Evolutionary conservation across 2,329 filamentous ascomycete genomes (phyloP).

Genomic region (Zymoseptoria tritici): DNA sequence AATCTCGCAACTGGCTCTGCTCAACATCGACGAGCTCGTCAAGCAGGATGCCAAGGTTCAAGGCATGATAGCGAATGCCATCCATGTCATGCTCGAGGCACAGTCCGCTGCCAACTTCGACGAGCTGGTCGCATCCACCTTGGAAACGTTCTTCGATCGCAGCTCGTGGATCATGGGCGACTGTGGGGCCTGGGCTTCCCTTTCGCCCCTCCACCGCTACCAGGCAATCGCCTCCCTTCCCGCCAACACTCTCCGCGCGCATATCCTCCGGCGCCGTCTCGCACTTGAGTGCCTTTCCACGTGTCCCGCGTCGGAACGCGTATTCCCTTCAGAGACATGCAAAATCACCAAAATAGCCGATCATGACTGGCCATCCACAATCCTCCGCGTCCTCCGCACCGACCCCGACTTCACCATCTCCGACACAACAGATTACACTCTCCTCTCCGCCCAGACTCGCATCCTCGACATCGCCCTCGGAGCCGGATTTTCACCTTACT

Average conservation of each 20-base stretch:
- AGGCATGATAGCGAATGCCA: constrained; percentile 5
- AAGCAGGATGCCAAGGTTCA: constrained; percentile 10
- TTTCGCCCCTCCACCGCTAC: constrained; percentile 39
- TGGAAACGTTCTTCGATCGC: constrained; percentile 9
- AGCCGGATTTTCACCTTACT: constrained; percentile 43
- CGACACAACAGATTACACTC: constrained; percentile 57
- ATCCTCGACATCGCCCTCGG: constrained; percentile 72
- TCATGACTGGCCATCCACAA: constrained; percentile 13
- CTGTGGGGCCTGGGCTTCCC: background rate
- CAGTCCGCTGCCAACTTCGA: constrained; percentile 13
- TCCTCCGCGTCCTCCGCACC: constrained; percentile 22
- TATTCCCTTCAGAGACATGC: background rate
- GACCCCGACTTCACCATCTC: constrained; percentile 46
- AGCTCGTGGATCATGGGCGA: background rate
- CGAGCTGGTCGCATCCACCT: constrained; percentile 6
- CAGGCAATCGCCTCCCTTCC: constrained; percentile 55
- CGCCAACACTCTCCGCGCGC: constrained; percentile 41
- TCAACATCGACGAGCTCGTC: constrained; percentile 23
- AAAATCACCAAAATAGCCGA: background rate
- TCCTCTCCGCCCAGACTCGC: constrained; percentile 57
- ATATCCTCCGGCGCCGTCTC: constrained; percentile 59
- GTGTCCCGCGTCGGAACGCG: constrained; percentile 2
- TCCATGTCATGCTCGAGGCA: constrained; percentile 19
- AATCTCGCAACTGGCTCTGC: constrained; percentile 21
- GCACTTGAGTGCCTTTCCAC: constrained; percentile 56